Base-by-base conservation (phyloP, 2,329 filamentous ascomycete genomes). In the Coleophoma eucalyptorum region DNA sequence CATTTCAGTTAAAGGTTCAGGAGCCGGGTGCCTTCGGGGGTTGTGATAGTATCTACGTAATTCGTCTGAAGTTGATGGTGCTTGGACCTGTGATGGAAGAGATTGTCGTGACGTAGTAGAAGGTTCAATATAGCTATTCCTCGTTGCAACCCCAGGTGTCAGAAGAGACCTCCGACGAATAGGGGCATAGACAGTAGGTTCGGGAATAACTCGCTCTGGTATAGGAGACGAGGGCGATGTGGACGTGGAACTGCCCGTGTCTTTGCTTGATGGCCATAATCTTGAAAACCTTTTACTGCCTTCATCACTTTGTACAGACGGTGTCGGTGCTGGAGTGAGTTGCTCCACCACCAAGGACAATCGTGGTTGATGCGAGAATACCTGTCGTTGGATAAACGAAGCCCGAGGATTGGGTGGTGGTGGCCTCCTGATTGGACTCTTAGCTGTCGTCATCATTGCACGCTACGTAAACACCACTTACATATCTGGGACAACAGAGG, bases 61-160 rank as follows among this genome's bases (percentile, higher is more conserved):
- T 31, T 62, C 42, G 16, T 58, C 52, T 19, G 44, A 26, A 18
- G 44, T 47, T 26, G 37, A 48, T 16, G 44, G 49, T 12, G 52
- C 40, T 16, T 55, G 43, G 33, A 46, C 37, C 51, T 57, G 54
- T 12, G 58, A 55, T 4, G 58, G 56, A 12, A 59, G 43, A 16
- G 55, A 54, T 18, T 57, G 49, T 26, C 49, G 51, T 12, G 50
- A 35, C 32, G 57, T 56, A 26, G 26, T 26, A 7, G 26, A 26
- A 15, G 49, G 50, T 19, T 55, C 53, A 19, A 52, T 47, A 26
- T 50, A 55, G 26, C 56, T 55, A 33, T 47, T 55, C 38, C 65
- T 56, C 20, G 65, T 67, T 16, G 63, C 65, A 45, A 66, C 54
- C 19, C 63, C 65, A 50, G 61, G 65, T 33, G 62, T 61, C 20